Base-by-base conservation (phyloP, 129 eudicot genomes). In the Deinandra increscens region DNA sequence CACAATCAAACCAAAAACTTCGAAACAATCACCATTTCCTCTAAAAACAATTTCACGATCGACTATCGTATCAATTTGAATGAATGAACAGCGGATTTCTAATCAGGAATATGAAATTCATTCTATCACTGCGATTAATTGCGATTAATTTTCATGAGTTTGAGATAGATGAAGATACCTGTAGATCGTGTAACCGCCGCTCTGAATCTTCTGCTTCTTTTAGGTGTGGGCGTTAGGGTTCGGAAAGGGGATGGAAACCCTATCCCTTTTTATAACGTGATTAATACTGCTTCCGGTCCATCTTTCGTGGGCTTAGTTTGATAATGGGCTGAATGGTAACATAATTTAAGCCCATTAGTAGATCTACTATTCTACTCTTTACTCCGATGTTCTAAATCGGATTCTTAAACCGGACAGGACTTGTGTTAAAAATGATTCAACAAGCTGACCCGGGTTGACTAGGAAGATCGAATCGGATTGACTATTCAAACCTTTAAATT, bases 161-260 rank as follows among this genome's bases (percentile, higher is more conserved):
- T n/a, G n/a, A n/a, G n/a, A n/a, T n/a, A n/a, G 36, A 63, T 63
- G 64, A 51, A 55, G 31, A 36, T 73, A 73, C 78, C 78, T 73
- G 71, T 39, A 64, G 63, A 50, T 13, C 6, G 14, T 37, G 44
- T 50, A 20, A 73, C 71, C 64, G 78, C 71, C 71, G 78, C 78
- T 63, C 39, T 8, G 49, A 13, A 53, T 73, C 15, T 51, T 49
- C 7, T 20, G 54, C 75, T 62, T 61, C 26, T 1, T n/a, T 19
- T 14, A 6, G 36, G 31, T 7, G 43, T 23, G 34, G n/a, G 71
- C 43, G 43, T 64, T 63, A 73, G 71, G 71, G 71, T 64, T 73
- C 55, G 44, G 12, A 29, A 17, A 49, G 15, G 29, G 36, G 43
- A 7, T 38, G 38, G 60, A 73, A 64, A 64, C 78, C 78, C 71